Conservation (phyloP, 2,329 filamentous ascomycete species). For the Alternaria ventricosa region DNA sequence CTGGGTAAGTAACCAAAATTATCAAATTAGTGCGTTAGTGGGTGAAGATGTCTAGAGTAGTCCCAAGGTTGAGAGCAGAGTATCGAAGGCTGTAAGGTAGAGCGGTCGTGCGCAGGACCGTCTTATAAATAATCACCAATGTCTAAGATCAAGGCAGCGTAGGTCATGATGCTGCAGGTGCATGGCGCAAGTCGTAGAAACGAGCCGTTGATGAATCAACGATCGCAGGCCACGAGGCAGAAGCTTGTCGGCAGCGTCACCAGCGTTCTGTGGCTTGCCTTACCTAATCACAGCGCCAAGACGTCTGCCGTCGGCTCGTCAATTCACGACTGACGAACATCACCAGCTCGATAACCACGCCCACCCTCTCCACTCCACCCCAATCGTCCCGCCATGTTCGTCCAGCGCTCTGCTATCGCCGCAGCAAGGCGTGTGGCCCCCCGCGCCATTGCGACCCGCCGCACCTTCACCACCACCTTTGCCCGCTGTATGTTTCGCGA, state of each 20-base stretch:
- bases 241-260: background rate
- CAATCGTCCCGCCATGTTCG: constrained; percentile 53
- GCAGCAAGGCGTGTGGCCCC: constrained; percentile 55
- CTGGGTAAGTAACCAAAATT: background rate
- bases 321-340: constrained; percentile 27
- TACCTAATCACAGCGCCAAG: constrained; percentile 31
- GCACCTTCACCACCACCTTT: constrained; percentile 56
- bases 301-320: constrained; percentile 31
- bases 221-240: background rate
- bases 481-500: constrained; percentile 53
- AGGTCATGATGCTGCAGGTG: constrained; percentile 8
- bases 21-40: background rate
- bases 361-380: constrained; percentile 44
- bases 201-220: constrained; percentile 10
- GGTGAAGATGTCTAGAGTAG: background rate
- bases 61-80: background rate
- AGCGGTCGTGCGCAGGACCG: background rate
- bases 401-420: constrained; percentile 59
- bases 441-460: constrained; percentile 47
- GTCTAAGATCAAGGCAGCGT: constrained; percentile 7
- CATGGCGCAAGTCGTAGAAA: constrained; percentile 1
- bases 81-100: background rate
- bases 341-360: constrained; percentile 38
- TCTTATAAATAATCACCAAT: background rate
- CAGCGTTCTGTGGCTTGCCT: constrained; percentile 9